These are phyloP conservation scores for Phytophthora hibernalis DNA, from an alignment of 352 stramenopile species.

Conservation along the genomic window DNA sequence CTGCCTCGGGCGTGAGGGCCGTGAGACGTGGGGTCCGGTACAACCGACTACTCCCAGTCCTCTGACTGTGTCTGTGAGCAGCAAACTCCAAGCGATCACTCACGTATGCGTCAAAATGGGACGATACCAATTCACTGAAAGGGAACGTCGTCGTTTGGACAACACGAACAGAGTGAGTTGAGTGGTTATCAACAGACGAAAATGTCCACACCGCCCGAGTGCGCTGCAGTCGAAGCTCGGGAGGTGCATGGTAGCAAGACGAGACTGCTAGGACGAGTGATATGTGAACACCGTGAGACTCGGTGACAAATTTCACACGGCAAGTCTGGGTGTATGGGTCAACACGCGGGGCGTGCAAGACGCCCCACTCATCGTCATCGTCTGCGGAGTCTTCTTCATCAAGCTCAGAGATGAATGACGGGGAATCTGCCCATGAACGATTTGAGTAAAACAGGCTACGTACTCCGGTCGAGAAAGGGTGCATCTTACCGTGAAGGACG, in stretches of 20 bases:
- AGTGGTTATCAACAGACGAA: not conserved
- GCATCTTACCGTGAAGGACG: slow-evolving; percentile 5
- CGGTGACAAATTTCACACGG: slow-evolving; percentile 12
- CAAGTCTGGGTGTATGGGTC: not conserved
- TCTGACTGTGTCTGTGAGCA: slow-evolving; percentile 15
- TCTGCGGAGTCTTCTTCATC: not conserved
- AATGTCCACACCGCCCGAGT: slow-evolving; percentile 23
- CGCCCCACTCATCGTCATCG: slow-evolving; percentile 17
- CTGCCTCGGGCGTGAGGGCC: not conserved
- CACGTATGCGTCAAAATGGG: slow-evolving; percentile 27
- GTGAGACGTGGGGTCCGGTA: not conserved
- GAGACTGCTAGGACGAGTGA: slow-evolving; percentile 8
- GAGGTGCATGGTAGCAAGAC: not conserved
- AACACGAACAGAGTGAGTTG: not conserved
- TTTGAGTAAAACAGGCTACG: not conserved
- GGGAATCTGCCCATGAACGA: slow-evolving; percentile 3
- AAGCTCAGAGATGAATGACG: not conserved
- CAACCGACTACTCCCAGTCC: slow-evolving; percentile 10
- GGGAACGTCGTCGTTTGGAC: slow-evolving; percentile 4
- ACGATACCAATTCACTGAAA: slow-evolving; percentile 4
- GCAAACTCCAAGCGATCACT: slow-evolving; percentile 21
- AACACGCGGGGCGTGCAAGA: slow-evolving; percentile 7
- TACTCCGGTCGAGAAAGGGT: not conserved
- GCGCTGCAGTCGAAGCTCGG: slow-evolving; percentile 13
- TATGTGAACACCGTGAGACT: slow-evolving; percentile 5